Percentiles rank a stretch among this genome's conserved stretches.
Evolutionary conservation across 106 monocot species (phyloP).

Genomic region (Vanilla planifolia): DNA sequence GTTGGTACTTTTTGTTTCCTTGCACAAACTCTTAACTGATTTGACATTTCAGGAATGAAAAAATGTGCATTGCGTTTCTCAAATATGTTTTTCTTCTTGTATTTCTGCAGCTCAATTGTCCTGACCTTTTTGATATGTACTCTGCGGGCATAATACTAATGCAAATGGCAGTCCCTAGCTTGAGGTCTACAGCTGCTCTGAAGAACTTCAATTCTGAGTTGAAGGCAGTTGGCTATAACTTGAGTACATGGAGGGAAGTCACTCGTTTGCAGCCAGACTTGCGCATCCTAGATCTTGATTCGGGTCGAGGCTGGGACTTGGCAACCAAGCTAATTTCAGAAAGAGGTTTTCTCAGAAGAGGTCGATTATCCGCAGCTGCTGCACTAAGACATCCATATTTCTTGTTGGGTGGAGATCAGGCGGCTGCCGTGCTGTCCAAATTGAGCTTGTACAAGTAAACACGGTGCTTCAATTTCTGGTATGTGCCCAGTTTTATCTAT

Average conservation of each 20-base stretch:
- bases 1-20: slow-evolving; percentile 19
- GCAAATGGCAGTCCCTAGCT: slow-evolving; percentile 84
- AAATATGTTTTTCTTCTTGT: background rate
- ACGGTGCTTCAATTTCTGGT: background rate
- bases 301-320: slow-evolving; percentile 65
- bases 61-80: background rate
- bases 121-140: slow-evolving; percentile 92
- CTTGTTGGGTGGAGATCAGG: slow-evolving; percentile 83
- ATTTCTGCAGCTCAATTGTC: slow-evolving; percentile 76
- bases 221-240: slow-evolving; percentile 47
- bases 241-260: slow-evolving; percentile 44
- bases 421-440: slow-evolving; percentile 76
- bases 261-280: slow-evolving; percentile 50
- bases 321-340: slow-evolving; percentile 61
- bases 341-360: slow-evolving; percentile 49
- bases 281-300: slow-evolving; percentile 57
- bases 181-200: slow-evolving; percentile 60
- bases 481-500: background rate
- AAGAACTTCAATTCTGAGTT: slow-evolving; percentile 92
- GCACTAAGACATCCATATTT: slow-evolving; percentile 92
- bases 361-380: slow-evolving; percentile 67
- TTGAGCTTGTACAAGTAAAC: slow-evolving; percentile 31
- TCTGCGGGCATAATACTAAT: slow-evolving; percentile 84
- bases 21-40: too few species aligned
- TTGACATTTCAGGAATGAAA: background rate